Evolutionary conservation across 768 basidiomycete species (phyloP), one percentile per base, ranked within the genome.

Genomic region (Mrakia blollopis): DNA sequence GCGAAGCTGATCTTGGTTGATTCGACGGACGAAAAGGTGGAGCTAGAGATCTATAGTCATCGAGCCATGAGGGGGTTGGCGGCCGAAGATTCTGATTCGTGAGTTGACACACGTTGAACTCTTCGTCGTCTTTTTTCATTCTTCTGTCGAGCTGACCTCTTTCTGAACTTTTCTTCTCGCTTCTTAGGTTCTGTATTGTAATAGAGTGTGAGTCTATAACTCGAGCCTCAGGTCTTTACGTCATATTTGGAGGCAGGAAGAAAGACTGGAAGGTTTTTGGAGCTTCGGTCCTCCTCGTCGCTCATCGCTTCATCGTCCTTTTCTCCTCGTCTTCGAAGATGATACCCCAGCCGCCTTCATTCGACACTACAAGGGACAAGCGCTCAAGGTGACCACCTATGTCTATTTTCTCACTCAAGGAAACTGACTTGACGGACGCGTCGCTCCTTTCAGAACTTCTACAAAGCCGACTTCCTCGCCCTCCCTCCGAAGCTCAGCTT

Each of bases 401-500:
- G 3, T n/a, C n/a, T n/a, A n/a, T n/a, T n/a, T n/a, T n/a, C n/a
- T n/a, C n/a, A n/a, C n/a, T n/a, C n/a, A n/a, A n/a, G n/a, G n/a
- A 65, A 65, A 39, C 54, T 72, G 30, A 72, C 11, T 0, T 37
- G 4, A 6, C 0, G n/a, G 30, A 35, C 37, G 47, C 54, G 30
- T 60, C 32, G 0, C 18, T 21, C 25, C 3, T 37, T 65, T 13
- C 57, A 72, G 72, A 28, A n/a, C 30, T 72, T 72, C 54, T 72
- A 72, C 57, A 5, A 16, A 21, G 30, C 72, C 18, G 54, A 61
- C 54, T 23, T 61, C 9, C 72, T 72, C 21, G 37, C 32, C 5
- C 16, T n/a, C 32, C 72, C 72, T 25, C 72, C 72, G 21, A 50
- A 28, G 18, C 54, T 72, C 21, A 57, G 52, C 30, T 72, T 72